Evolutionary conservation across 2,329 filamentous ascomycete genomes (phyloP).

Genomic region (Westerdykella ornata): DNA sequence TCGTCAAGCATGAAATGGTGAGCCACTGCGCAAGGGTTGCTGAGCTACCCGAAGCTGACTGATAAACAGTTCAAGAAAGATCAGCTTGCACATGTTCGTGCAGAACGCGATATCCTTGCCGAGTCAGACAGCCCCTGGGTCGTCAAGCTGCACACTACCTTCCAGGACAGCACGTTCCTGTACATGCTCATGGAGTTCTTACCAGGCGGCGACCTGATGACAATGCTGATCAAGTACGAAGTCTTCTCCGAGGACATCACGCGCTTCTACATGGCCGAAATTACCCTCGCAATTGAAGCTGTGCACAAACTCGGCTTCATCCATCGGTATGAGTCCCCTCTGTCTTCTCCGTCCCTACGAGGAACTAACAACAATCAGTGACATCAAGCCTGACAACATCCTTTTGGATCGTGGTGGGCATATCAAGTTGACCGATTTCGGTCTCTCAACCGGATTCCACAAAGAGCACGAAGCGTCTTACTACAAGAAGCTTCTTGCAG

Average conservation of each 20-base stretch:
- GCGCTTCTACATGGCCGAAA: constrained; percentile 97
- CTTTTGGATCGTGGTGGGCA: constrained; percentile 90
- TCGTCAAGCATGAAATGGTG: constrained; percentile 96
- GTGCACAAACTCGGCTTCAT: constrained; percentile 98
- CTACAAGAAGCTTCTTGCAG: constrained; percentile 91
- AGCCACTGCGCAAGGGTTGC: constrained; percentile 1
- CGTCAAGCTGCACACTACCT: constrained; percentile 95
- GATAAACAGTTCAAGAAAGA: constrained; percentile 79
- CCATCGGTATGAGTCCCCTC: constrained; percentile 65
- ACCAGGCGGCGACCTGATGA: constrained; percentile 97
- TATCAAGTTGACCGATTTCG: constrained; percentile 97
- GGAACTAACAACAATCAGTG: constrained; percentile 51
- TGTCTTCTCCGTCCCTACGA: not conserved
- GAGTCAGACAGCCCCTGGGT: constrained; percentile 99
- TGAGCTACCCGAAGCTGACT: constrained; percentile 13
- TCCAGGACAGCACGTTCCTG: constrained; percentile 91
- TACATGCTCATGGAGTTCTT: constrained; percentile 99
- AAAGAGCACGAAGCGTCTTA: constrained; percentile 97
- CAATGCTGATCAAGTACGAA: constrained; percentile 99
- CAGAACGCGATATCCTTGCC: constrained; percentile 93
- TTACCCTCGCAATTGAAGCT: constrained; percentile 95
- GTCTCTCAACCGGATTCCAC: constrained; percentile 94
- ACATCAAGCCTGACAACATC: constrained; percentile 99
- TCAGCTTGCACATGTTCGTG: constrained; percentile 92
- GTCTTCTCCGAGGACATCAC: constrained; percentile 99